Conservation (phyloP, 208 protist genomes). For the Trypanosoma lewisi region DNA sequence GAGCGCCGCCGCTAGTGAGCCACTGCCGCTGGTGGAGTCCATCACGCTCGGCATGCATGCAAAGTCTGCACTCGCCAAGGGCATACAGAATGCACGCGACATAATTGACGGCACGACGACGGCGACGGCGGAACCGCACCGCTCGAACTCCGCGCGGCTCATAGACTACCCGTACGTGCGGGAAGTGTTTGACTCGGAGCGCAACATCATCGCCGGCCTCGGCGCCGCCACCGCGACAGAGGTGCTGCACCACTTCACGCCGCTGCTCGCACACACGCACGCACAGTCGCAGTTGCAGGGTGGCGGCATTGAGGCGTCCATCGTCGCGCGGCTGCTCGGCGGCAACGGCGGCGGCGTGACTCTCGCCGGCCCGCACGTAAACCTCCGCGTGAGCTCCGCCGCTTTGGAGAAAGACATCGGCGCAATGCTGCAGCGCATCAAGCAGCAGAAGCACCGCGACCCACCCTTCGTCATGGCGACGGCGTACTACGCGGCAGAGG, state of each 20-base stretch:
- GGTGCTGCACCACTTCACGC: conserved; percentile 39
- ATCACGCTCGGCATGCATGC: conserved; percentile 60
- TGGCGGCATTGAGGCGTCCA: not conserved
- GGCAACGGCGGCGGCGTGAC: conserved; percentile 22
- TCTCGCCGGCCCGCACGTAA: conserved; percentile 57
- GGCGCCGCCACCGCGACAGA: conserved; percentile 40
- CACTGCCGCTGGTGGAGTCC: conserved; percentile 46
- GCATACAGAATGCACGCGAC: conserved; percentile 45
- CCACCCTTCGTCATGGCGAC: conserved; percentile 37
- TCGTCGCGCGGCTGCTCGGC: conserved; percentile 26
- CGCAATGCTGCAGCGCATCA: conserved; percentile 37
- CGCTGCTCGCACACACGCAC: conserved; percentile 26
- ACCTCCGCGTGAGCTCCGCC: conserved; percentile 45
- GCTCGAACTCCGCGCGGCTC: conserved; percentile 37
- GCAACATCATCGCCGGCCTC: conserved; percentile 40
- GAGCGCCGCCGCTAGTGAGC: not conserved
- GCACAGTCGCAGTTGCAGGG: not conserved
- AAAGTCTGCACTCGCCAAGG: conserved; percentile 53
- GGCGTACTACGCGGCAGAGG: conserved; percentile 60
- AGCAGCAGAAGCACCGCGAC: conserved; percentile 11
- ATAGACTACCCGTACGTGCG: conserved; percentile 70
- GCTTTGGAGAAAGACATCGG: conserved; percentile 54
- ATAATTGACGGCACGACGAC: conserved; percentile 38
- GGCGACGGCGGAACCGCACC: conserved; percentile 36
- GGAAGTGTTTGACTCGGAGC: conserved; percentile 41